These are phyloP conservation scores for Ogataea pini DNA, from an alignment of 805 yeast species.

Conservation along the genomic window DNA sequence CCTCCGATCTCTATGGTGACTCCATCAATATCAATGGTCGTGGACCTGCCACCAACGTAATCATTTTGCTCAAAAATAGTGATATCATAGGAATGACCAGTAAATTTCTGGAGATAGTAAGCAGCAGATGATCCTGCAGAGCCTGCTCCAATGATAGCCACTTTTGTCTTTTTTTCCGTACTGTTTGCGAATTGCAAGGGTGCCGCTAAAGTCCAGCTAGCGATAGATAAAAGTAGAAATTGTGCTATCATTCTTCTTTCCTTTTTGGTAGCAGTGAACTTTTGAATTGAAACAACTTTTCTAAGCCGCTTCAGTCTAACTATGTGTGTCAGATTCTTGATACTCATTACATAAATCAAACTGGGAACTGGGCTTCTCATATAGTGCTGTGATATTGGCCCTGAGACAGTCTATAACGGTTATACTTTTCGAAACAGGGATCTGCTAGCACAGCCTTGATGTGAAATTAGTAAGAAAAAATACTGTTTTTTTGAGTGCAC, in stretches of 20 bases:
- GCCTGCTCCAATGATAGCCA: slow-evolving; percentile 53
- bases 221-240: neutral
- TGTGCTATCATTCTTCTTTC: neutral
- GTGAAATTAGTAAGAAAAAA: too few relatives aligned
- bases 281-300: neutral
- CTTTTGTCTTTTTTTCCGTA: slow-evolving; percentile 4
- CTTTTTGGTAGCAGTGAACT: neutral
- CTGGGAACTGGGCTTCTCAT: neutral
- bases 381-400: too few relatives aligned
- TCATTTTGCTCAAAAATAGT: slow-evolving; percentile 42
- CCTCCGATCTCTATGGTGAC: slow-evolving; percentile 46
- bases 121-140: slow-evolving; percentile 53
- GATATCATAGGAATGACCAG: slow-evolving; percentile 37
- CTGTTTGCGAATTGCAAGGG: neutral
- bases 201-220: neutral
- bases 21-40: slow-evolving; percentile 36
- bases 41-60: slow-evolving; percentile 49
- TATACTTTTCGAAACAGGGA: neutral
- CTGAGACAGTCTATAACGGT: too few relatives aligned
- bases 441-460: neutral
- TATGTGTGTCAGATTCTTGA: too few relatives aligned
- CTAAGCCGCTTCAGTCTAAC: neutral
- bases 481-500: too few relatives aligned
- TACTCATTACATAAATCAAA: neutral
- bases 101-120: slow-evolving; percentile 42